phyloP scores from a whole-genome alignment of 108 stramenopile genomes.

The Licmophora abbreviata region DNA sequence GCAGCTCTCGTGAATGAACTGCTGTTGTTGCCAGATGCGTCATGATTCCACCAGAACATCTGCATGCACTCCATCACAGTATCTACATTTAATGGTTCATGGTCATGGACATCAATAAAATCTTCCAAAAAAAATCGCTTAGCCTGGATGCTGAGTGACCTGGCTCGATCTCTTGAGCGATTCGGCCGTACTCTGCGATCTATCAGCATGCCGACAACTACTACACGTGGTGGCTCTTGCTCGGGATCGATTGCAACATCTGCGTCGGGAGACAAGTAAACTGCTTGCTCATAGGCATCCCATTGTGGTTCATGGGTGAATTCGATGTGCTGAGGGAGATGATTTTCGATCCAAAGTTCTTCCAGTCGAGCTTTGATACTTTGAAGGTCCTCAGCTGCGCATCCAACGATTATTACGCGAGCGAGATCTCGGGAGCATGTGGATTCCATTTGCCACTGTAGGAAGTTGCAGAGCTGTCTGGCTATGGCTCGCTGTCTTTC shows the following conservation, averaged over 20 bases:
- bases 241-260: constrained; percentile 23
- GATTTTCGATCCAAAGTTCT: constrained; percentile 20
- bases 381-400: constrained; percentile 14
- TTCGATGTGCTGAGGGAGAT: constrained; percentile 14
- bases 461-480: constrained; percentile 58
- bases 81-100: constrained; percentile 78
- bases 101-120: constrained; percentile 28
- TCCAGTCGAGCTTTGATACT: constrained; percentile 23
- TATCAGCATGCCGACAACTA: constrained; percentile 70
- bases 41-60: constrained; percentile 60
- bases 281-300: constrained; percentile 11
- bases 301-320: constrained; percentile 12
- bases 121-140: constrained; percentile 45
- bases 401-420: constrained; percentile 4
- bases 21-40: constrained; percentile 1
- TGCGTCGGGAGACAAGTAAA: constrained; percentile 82
- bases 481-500: constrained; percentile 69
- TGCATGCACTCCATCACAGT: constrained; percentile 69
- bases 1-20: constrained; percentile 47
- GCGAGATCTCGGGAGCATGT: not conserved
- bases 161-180: constrained; percentile 47
- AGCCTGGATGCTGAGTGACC: constrained; percentile 21
- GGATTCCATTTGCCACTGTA: constrained; percentile 43
- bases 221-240: constrained; percentile 34
- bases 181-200: constrained; percentile 67